phyloP scores from a whole-genome alignment of 345 rosid species.

The Ailanthus altissimus region DNA sequence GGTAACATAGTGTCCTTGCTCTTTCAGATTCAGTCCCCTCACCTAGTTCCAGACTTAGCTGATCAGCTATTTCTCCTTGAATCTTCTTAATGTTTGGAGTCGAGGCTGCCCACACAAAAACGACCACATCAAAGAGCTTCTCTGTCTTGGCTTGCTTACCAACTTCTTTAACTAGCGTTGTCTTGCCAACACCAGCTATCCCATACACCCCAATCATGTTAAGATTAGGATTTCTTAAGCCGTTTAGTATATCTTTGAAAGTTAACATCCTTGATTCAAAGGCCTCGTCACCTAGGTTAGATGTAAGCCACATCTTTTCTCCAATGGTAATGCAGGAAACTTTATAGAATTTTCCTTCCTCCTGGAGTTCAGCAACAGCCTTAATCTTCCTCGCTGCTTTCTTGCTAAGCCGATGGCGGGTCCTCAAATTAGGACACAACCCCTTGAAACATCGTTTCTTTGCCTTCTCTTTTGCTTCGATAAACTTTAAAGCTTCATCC shows the following conservation, averaged over 20 bases:
- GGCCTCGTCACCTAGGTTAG: too few species aligned
- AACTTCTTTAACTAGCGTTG: constrained; percentile 16
- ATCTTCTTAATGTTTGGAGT: constrained; percentile 12
- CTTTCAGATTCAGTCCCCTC: background rate
- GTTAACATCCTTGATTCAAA: background rate
- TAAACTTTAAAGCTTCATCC: background rate
- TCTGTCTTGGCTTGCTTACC: background rate
- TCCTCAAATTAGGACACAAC: background rate
- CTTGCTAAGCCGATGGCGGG: background rate
- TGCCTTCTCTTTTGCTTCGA: background rate
- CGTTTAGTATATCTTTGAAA: background rate
- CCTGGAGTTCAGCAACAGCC: background rate
- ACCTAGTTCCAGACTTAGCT: constrained; percentile 10
- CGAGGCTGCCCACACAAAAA: constrained; percentile 12
- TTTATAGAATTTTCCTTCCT: background rate
- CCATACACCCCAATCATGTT: constrained; percentile 2
- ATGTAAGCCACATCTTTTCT: background rate
- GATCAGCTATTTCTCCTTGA: constrained; percentile 25
- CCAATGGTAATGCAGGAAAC: background rate
- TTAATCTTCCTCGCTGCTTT: background rate
- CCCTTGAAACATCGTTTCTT: background rate
- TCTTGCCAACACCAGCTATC: constrained; percentile 14
- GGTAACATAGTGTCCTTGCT: background rate
- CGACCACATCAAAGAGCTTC: constrained; percentile 18
- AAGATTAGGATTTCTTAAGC: background rate